Evolutionary conservation across 306 rosid species (phyloP), one percentile per base, ranked within the genome.

Genomic region (Fragaria ananassa): DNA sequence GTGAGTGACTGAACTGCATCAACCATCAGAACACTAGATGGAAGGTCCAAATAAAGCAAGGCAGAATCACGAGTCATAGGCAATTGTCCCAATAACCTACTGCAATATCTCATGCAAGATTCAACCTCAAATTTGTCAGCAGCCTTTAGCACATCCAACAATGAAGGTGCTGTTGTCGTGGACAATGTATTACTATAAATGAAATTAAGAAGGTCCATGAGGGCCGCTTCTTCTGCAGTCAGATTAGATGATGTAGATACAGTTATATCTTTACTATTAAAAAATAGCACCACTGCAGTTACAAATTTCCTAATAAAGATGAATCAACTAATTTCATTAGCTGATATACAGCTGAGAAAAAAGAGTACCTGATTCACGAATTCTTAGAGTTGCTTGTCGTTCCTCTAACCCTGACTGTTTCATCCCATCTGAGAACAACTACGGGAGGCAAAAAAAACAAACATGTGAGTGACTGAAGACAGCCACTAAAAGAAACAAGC

Each of bases 51-150:
- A 82, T 84, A 88, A 25, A 72, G 83, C 76, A 88, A 73, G 23
- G 92, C 92, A 57, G 85, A 74, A 70, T 88, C 84, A 2, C 71
- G 45, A 78, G 85, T 84, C 92, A 88, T 86, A 25, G 87, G 84
- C 75, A 80, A 71, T 17, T 71, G 54, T 47, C 49, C 81, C 83
- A 86, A 73, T 47, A 73, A 53, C 60, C 46, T 75, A 74, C 84
- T 78, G 76, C 92, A 88, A 45, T 82, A 80, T 68, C 83, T 86
- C 80, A 86, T 75, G 79, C 92, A 88, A 0, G 88, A 88, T 8
- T 72, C 86, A 29, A 86, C 92, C 78, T 82, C 87, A 78, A 77
- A 88, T 70, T 84, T 86, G 82, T 84, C 85, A 74, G 92, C 92
- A 64, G 74, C 92, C 82, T 84, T 78, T 50, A 88, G 74, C 53